Evolutionary conservation across 2,329 filamentous ascomycete genomes (phyloP), one percentile per base, ranked within the genome.

Genomic region (Hypoxylon sp.): DNA sequence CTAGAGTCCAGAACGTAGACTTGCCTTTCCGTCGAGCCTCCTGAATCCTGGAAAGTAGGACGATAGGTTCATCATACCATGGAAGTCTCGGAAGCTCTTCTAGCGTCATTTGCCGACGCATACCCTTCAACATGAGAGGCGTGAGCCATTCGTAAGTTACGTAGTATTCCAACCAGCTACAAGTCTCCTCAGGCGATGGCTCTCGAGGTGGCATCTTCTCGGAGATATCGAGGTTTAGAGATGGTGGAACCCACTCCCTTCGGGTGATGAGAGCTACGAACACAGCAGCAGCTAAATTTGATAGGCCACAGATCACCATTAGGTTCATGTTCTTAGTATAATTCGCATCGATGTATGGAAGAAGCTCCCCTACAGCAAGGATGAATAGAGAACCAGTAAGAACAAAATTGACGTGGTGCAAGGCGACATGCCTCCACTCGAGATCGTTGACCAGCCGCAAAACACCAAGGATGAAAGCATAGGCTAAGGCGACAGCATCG

Each of bases 1-100:
- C 33, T 2, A 83, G 73, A 0, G 86, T 87, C 78, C 80, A 80
- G 13, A 84, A 61, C 3, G 85, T 87, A 14, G 77, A 81, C 65
- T 78, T 80, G 29, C 80, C 80, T 62, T 81, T 81, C 29, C 74
- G 72, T 2, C 86, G 81, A 11, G 85, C 84, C 17, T 78, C 72
- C 26, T 82, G 80, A 10, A 87, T 77, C 63, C 78, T 80, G 22
- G 78, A 77, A 1, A 86, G 78, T 14, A 87, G 81, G 55, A 85
- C 76, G 22, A 83, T 74, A 8, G 86, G 86, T 67, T 87, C 85
- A 56, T 88, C 86, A 68, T 87, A 87, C 84, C 85, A 87, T 1
- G 86, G 84, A 31, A 87, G 76, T 29, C 72, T 80, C 2, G 85
- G 84, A 19, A 87, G 80, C 68, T 83, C 81, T 39, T 83, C 80